phyloP scores from a whole-genome alignment of 768 basidiomycete species.

The Phlebiopsis gigantea region DNA sequence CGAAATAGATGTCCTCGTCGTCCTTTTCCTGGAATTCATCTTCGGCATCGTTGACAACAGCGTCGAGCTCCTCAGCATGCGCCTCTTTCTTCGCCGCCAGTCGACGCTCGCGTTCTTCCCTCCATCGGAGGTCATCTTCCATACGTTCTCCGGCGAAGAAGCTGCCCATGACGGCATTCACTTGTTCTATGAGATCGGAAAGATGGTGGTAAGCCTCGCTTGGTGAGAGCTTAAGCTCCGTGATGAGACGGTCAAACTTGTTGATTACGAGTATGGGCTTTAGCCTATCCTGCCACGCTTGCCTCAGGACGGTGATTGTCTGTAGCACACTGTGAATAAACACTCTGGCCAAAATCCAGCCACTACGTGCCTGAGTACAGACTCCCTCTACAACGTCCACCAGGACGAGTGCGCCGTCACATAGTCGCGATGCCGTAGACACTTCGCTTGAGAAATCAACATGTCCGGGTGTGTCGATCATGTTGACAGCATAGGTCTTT shows the following conservation, averaged over 20 bases:
- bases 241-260: slow-evolving; percentile 91
- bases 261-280: slow-evolving; percentile 94
- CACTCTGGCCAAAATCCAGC: not conserved
- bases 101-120: slow-evolving; percentile 84
- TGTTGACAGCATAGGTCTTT: slow-evolving; percentile 81
- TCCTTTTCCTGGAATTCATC: slow-evolving; percentile 90
- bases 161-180: slow-evolving; percentile 96
- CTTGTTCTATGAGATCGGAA: slow-evolving; percentile 89
- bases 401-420: slow-evolving; percentile 92
- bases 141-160: slow-evolving; percentile 95
- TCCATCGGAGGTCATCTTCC: slow-evolving; percentile 94
- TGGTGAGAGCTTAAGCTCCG: slow-evolving; percentile 87
- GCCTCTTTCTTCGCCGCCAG: slow-evolving; percentile 71
- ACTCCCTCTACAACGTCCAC: slow-evolving; percentile 98
- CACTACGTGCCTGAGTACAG: slow-evolving; percentile 78
- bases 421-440: slow-evolving; percentile 87
- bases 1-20: slow-evolving; percentile 96
- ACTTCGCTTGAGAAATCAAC: slow-evolving; percentile 99
- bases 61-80: slow-evolving; percentile 52
- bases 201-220: slow-evolving; percentile 93
- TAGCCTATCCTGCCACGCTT: slow-evolving; percentile 89
- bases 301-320: slow-evolving; percentile 93
- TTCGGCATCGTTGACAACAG: slow-evolving; percentile 40
- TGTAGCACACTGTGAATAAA: slow-evolving; percentile 33
- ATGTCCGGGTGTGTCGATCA: slow-evolving; percentile 98